phyloP scores from a whole-genome alignment of 192 early-diverging fungal genomes.

The Pilaira anomala region DNA sequence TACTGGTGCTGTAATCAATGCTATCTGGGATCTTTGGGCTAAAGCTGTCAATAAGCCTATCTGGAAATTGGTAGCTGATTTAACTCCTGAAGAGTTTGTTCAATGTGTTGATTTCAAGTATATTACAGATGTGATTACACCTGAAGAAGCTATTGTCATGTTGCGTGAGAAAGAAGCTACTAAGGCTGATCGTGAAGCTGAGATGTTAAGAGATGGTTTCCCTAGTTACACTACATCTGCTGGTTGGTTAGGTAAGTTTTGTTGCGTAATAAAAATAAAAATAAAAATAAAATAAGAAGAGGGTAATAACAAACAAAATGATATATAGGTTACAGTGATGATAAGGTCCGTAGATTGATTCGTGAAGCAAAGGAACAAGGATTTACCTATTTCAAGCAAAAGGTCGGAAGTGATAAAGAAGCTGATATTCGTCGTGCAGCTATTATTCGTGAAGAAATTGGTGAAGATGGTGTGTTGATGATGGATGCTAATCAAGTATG shows the following conservation, averaged over 20 bases:
- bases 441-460: slow-evolving; percentile 43
- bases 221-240: slow-evolving; percentile 44
- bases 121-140: slow-evolving; percentile 43
- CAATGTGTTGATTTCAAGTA: slow-evolving; percentile 43
- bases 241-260: slow-evolving; percentile 39
- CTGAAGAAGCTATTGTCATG: slow-evolving; percentile 39
- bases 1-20: slow-evolving; percentile 45
- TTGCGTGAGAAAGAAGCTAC: slow-evolving; percentile 38
- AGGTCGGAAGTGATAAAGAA: slow-evolving; percentile 39
- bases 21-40: slow-evolving; percentile 46
- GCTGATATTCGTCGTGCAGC: slow-evolving; percentile 39
- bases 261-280: background rate
- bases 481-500: slow-evolving; percentile 52
- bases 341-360: slow-evolving; percentile 32
- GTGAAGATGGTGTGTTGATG: slow-evolving; percentile 41
- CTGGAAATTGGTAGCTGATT: slow-evolving; percentile 42
- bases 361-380: slow-evolving; percentile 39
- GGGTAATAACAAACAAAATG: background rate
- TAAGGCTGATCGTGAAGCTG: slow-evolving; percentile 33
- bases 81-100: slow-evolving; percentile 44
- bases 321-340: slow-evolving; percentile 40
- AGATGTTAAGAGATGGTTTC: slow-evolving; percentile 38
- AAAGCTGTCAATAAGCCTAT: slow-evolving; percentile 41
- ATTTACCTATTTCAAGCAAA: slow-evolving; percentile 46
- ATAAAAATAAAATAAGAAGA: background rate